Percentiles rank a stretch among this genome's conserved stretches.
These are phyloP conservation scores for Aphanocladium album DNA, from an alignment of 2,329 filamentous ascomycete genomes.

Conservation along the genomic window DNA sequence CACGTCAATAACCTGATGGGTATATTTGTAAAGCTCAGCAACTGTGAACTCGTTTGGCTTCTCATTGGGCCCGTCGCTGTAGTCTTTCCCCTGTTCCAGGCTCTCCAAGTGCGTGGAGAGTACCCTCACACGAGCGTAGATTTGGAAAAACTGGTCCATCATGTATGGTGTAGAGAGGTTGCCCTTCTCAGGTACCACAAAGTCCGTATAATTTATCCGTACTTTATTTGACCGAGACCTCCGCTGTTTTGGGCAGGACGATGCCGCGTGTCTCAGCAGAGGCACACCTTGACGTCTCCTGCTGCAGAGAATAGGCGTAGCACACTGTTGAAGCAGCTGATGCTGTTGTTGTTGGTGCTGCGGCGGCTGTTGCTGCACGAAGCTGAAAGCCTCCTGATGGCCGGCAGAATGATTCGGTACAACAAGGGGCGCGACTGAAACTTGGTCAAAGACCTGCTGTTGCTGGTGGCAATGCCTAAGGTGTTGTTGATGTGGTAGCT, in stretches of 20 bases:
- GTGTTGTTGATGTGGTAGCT: not conserved
- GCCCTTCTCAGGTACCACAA: slow-evolving; percentile 14
- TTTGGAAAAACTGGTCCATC: slow-evolving; percentile 35
- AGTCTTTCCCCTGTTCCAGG: slow-evolving; percentile 16
- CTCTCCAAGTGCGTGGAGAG: slow-evolving; percentile 30
- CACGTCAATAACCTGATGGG: slow-evolving; percentile 20
- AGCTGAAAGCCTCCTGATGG: not conserved
- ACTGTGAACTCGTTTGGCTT: slow-evolving; percentile 31
- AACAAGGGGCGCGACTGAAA: not conserved
- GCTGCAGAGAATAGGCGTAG: not conserved
- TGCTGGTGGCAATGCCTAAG: not conserved
- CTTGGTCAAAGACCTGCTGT: not conserved
- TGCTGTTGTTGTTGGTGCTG: not conserved
- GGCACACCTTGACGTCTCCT: not conserved
- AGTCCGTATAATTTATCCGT: not conserved
- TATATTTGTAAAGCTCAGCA: slow-evolving; percentile 37
- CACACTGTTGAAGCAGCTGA: not conserved
- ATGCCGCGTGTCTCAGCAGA: not conserved
- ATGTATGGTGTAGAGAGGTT: slow-evolving; percentile 20
- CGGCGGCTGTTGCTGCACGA: not conserved
- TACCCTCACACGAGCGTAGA: slow-evolving; percentile 34
- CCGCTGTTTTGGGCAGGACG: not conserved
- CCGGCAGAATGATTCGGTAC: not conserved
- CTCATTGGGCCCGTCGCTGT: slow-evolving; percentile 19
- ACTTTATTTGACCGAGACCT: not conserved